Conservation (phyloP, 2,329 filamentous ascomycete species). For the Knufia fluminis region DNA sequence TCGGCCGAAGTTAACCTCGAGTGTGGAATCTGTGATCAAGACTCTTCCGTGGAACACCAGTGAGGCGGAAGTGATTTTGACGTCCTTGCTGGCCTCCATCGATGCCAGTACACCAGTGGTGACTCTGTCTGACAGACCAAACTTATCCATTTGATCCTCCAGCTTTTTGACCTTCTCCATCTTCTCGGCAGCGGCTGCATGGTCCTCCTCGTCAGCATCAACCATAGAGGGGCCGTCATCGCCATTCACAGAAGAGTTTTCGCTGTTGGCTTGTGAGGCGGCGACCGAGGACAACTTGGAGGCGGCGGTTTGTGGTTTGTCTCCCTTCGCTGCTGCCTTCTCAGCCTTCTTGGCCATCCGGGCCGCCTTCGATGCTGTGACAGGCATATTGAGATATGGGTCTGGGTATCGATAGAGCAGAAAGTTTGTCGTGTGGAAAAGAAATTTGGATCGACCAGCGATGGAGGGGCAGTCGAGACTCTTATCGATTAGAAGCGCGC, state of each 20-base stretch:
- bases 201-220: constrained; percentile 53
- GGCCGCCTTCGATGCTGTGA: constrained; percentile 60
- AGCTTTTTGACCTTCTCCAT: constrained; percentile 76
- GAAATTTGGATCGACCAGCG: constrained; percentile 4
- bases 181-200: constrained; percentile 63
- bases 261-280: constrained; percentile 37
- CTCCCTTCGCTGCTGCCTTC: constrained; percentile 43
- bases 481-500: background rate
- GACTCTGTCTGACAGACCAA: constrained; percentile 92
- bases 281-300: constrained; percentile 63
- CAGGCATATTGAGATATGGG: constrained; percentile 40
- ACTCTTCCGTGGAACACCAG: constrained; percentile 97
- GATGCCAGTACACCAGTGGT: constrained; percentile 95
- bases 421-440: background rate
- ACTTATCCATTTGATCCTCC: constrained; percentile 86
- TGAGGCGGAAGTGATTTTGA: constrained; percentile 90
- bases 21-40: constrained; percentile 82
- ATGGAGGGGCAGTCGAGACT: constrained; percentile 4
- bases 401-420: background rate
- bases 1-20: constrained; percentile 87
- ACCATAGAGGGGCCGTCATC: constrained; percentile 55
- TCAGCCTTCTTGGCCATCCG: constrained; percentile 62
- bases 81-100: constrained; percentile 74
- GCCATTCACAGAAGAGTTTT: constrained; percentile 58
- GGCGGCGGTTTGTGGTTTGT: constrained; percentile 52